A percentile compares a stretch with the other conserved stretches of the same genome.
phyloP scores from a whole-genome alignment of 371 early-diverging fungal genomes.

The Zychaea mexicana region DNA sequence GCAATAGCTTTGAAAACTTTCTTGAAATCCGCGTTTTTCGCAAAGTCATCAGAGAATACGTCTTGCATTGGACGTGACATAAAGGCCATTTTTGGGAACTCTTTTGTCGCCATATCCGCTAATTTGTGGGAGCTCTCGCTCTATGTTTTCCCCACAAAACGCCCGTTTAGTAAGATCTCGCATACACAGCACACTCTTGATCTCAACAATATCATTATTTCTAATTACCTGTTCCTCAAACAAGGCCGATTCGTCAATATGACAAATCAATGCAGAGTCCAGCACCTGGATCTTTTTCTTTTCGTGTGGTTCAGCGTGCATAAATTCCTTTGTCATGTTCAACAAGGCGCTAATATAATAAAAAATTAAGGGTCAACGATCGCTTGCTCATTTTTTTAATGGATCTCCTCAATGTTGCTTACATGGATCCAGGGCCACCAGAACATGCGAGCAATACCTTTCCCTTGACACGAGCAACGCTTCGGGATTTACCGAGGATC shows the following conservation, averaged over 20 bases:
- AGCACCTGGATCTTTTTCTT: constrained; percentile 57
- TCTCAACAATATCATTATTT: too few species aligned
- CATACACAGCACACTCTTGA: too few species aligned
- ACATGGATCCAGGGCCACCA: constrained; percentile 85
- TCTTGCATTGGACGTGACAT: constrained; percentile 33
- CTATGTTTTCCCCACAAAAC: neutral
- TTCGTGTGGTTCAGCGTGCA: constrained; percentile 48
- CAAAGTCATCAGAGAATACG: constrained; percentile 30
- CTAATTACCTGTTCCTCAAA: constrained; percentile 49
- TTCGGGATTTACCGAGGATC: constrained; percentile 50
- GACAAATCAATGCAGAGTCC: constrained; percentile 63
- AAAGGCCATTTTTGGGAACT: constrained; percentile 30
- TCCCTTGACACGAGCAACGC: constrained; percentile 39
- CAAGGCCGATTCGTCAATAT: constrained; percentile 73
- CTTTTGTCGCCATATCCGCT: constrained; percentile 28
- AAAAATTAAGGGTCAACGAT: neutral
- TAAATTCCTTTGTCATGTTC: constrained; percentile 60
- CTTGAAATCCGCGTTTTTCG: constrained; percentile 15
- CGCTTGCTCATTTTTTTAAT: neutral
- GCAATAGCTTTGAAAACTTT: constrained; percentile 23
- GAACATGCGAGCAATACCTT: constrained; percentile 82
- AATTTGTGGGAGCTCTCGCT: constrained; percentile 24
- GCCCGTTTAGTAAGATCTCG: too few species aligned
- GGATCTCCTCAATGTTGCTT: constrained; percentile 1
- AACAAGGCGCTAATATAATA: constrained; percentile 53